These are phyloP conservation scores for Sextonia rubra DNA, from an alignment of 164 flowering plant species.

Conservation along the genomic window DNA sequence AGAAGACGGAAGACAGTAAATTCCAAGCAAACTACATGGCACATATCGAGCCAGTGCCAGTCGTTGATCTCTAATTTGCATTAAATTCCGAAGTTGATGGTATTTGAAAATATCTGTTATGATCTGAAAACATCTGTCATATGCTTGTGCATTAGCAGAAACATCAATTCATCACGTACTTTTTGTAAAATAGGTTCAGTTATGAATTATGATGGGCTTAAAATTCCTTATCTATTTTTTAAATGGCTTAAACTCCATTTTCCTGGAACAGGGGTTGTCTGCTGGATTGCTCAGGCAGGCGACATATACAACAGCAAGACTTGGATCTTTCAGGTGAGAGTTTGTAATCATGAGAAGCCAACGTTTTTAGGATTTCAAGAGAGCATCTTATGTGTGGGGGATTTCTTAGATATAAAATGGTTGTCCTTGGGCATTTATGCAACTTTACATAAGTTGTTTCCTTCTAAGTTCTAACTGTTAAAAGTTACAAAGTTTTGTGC, in stretches of 20 bases:
- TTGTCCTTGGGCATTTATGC: too few relatives aligned
- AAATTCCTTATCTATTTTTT: not conserved
- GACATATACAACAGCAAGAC: slow-evolving; percentile 94
- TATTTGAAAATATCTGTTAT: too few relatives aligned
- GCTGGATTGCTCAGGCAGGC: slow-evolving; percentile 97
- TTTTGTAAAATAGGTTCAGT: not conserved
- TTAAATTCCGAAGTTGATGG: too few relatives aligned
- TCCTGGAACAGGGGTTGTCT: slow-evolving; percentile 62
- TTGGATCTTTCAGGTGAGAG: slow-evolving; percentile 78
- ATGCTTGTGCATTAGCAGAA: not conserved
- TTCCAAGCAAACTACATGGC: too few relatives aligned
- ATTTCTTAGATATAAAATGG: too few relatives aligned
- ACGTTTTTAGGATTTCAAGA: too few relatives aligned
- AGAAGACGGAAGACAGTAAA: too few relatives aligned
- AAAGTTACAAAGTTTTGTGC: too few relatives aligned
- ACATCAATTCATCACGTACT: not conserved
- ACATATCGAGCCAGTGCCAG: too few relatives aligned
- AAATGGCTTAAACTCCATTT: not conserved
- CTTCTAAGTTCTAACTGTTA: too few relatives aligned
- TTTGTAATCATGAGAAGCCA: not conserved
- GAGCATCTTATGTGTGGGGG: not conserved
- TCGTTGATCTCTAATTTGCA: too few relatives aligned
- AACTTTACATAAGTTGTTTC: too few relatives aligned
- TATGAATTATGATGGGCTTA: not conserved
- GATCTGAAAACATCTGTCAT: not conserved